Percentiles rank a stretch among this genome's conserved stretches.
phyloP scores from a whole-genome alignment of 176 grass and related monocot genomes.

The Triticum dicoccoides region DNA sequence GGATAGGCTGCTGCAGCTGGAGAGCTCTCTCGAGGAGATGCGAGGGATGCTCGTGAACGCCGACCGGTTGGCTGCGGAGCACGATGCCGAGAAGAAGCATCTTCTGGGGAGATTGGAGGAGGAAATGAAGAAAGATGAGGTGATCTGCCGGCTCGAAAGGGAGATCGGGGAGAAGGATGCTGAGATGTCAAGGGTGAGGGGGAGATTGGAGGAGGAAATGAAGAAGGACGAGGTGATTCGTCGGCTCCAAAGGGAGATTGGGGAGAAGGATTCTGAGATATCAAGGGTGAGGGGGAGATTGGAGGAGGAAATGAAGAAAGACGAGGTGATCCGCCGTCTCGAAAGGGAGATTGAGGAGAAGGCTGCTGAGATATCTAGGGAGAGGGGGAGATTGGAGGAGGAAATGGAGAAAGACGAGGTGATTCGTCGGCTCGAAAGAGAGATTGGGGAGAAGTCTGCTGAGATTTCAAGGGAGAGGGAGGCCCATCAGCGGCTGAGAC shows the following conservation, averaged over 20 bases:
- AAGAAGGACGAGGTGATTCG: not conserved
- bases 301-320: slow-evolving; percentile 29
- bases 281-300: not conserved
- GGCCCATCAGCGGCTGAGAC: slow-evolving; percentile 39
- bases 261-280: not conserved
- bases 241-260: slow-evolving; percentile 4
- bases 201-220: not conserved
- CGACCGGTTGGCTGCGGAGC: not conserved
- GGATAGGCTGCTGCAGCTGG: slow-evolving; percentile 42
- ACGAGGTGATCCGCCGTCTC: slow-evolving; percentile 22
- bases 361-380: slow-evolving; percentile 32
- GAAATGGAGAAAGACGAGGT: slow-evolving; percentile 34
- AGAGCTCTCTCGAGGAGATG: slow-evolving; percentile 37
- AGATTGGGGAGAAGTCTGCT: slow-evolving; percentile 42
- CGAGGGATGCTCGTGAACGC: slow-evolving; percentile 28
- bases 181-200: not conserved
- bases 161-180: slow-evolving; percentile 19
- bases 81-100: slow-evolving; percentile 45
- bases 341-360: slow-evolving; percentile 47
- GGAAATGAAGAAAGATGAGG: not conserved
- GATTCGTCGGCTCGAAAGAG: slow-evolving; percentile 22
- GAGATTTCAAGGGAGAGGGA: slow-evolving; percentile 51
- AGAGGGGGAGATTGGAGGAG: slow-evolving; percentile 30
- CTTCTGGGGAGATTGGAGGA: slow-evolving; percentile 37
- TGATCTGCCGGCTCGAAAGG: not conserved